A percentile compares a stretch with the other conserved stretches of the same genome.
These are phyloP conservation scores for Trichoderma koningii DNA, from an alignment of 2,329 filamentous ascomycete genomes.

Conservation along the genomic window DNA sequence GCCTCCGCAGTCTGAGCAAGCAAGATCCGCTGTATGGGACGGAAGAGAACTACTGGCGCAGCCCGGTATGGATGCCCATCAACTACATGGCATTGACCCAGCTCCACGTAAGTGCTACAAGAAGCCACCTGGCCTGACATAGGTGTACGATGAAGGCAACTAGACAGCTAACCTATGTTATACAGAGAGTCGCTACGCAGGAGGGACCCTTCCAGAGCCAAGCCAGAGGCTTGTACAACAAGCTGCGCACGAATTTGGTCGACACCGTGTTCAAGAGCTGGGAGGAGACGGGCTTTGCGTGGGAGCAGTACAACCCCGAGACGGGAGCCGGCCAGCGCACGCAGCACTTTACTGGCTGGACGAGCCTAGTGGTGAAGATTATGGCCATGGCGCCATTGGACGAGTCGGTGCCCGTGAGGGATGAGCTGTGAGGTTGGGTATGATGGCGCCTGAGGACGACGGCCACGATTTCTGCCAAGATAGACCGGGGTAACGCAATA, in stretches of 20 bases:
- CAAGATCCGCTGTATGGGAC: slow-evolving; percentile 82
- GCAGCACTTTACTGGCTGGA: slow-evolving; percentile 98
- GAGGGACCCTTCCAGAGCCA: slow-evolving; percentile 68
- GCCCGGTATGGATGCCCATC: slow-evolving; percentile 93
- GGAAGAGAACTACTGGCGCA: slow-evolving; percentile 95
- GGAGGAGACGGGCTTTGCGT: slow-evolving; percentile 91
- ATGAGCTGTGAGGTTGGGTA: slow-evolving; percentile 49
- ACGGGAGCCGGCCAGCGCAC: slow-evolving; percentile 92
- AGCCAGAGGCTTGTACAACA: slow-evolving; percentile 72
- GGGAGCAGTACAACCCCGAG: slow-evolving; percentile 97
- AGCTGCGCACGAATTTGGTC: slow-evolving; percentile 80
- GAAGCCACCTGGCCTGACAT: too few relatives aligned
- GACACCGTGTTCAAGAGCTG: slow-evolving; percentile 86
- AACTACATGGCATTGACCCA: slow-evolving; percentile 85
- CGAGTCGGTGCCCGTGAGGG: slow-evolving; percentile 40
- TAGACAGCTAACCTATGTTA: slow-evolving; percentile 36
- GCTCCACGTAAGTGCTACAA: slow-evolving; percentile 65
- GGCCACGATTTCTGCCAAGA: not conserved
- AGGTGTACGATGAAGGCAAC: too few relatives aligned
- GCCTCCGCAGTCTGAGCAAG: slow-evolving; percentile 87
- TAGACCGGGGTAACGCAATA: too few relatives aligned
- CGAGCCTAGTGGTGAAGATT: slow-evolving; percentile 95
- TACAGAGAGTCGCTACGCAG: slow-evolving; percentile 62
- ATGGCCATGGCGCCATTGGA: slow-evolving; percentile 85
- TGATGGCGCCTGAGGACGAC: not conserved